phyloP scores from a whole-genome alignment of 2,329 filamentous ascomycete genomes.

The Fusarium liriodendri region DNA sequence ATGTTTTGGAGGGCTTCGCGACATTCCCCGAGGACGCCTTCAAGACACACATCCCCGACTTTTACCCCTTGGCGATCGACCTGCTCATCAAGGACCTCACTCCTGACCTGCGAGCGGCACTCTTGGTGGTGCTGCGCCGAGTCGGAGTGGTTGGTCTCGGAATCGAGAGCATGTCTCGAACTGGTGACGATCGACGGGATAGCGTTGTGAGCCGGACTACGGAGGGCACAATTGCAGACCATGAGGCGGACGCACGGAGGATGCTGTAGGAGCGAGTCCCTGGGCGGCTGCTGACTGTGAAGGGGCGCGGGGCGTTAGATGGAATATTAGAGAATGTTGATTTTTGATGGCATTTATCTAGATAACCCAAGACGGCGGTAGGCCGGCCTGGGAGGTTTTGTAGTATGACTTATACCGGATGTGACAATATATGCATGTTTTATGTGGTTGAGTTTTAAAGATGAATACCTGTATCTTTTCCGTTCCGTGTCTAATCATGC shows the following conservation, averaged over 20 bases:
- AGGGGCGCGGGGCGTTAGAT: constrained; percentile 44
- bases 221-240: constrained; percentile 43
- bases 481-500: not conserved
- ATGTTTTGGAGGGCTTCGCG: constrained; percentile 92
- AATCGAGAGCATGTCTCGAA: constrained; percentile 61
- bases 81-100: constrained; percentile 85
- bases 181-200: constrained; percentile 50
- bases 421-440: constrained; percentile 38
- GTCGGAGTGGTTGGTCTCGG: constrained; percentile 82
- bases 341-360: constrained; percentile 39
- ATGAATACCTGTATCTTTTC: not conserved
- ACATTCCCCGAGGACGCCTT: constrained; percentile 87
- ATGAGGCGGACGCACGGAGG: constrained; percentile 50
- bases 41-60: constrained; percentile 79
- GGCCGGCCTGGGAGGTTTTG: constrained; percentile 27
- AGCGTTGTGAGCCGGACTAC: constrained; percentile 53
- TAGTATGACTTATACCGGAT: constrained; percentile 36
- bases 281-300: constrained; percentile 18
- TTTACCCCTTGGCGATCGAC: constrained; percentile 88
- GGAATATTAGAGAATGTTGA: constrained; percentile 44
- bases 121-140: constrained; percentile 81
- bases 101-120: constrained; percentile 78
- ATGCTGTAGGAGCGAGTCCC: constrained; percentile 46
- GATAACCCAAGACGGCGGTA: constrained; percentile 28
- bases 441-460: constrained; percentile 5